phyloP scores from a whole-genome alignment of 345 rosid species.

The Pistacia atlantica region DNA sequence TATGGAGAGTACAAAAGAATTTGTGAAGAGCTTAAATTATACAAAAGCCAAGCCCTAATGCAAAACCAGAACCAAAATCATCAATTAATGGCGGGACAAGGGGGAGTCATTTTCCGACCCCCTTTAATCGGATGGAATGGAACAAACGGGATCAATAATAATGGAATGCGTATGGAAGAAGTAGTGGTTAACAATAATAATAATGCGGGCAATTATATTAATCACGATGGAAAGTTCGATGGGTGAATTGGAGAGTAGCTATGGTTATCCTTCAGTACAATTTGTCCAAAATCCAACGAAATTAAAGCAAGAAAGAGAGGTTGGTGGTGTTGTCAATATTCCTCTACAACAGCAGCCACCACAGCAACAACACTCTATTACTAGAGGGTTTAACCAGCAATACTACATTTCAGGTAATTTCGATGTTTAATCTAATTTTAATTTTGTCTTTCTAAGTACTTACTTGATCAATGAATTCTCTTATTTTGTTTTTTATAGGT shows the following conservation, averaged over 20 bases:
- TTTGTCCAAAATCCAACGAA: constrained; percentile 25
- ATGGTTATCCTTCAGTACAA: constrained; percentile 16
- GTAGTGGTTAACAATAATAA: not conserved
- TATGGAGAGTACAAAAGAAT: constrained; percentile 61
- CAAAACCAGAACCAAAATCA: constrained; percentile 10
- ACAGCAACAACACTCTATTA: constrained; percentile 15
- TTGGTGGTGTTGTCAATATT: constrained; percentile 13
- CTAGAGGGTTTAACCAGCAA: constrained; percentile 28
- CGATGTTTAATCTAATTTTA: not conserved
- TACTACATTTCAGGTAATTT: constrained; percentile 32
- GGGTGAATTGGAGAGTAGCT: constrained; percentile 25
- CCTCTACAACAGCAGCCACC: constrained; percentile 3
- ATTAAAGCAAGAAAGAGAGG: constrained; percentile 29
- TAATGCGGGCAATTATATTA: not conserved
- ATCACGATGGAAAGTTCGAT: constrained; percentile 17
- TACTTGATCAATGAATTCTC: not conserved
- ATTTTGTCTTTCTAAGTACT: not conserved
- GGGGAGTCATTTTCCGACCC: not conserved
- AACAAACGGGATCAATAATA: not conserved
- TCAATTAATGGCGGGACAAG: constrained; percentile 1
- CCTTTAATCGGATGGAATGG: constrained; percentile 10
- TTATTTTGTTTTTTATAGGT: constrained; percentile 14
- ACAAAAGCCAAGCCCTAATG: constrained; percentile 30
- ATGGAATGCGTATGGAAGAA: constrained; percentile 7
- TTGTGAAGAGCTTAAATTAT: constrained; percentile 53